Evolutionary conservation across 2,329 filamentous ascomycete genomes (phyloP), one percentile per base, ranked within the genome.

Genomic region (Ophiostoma sp.): DNA sequence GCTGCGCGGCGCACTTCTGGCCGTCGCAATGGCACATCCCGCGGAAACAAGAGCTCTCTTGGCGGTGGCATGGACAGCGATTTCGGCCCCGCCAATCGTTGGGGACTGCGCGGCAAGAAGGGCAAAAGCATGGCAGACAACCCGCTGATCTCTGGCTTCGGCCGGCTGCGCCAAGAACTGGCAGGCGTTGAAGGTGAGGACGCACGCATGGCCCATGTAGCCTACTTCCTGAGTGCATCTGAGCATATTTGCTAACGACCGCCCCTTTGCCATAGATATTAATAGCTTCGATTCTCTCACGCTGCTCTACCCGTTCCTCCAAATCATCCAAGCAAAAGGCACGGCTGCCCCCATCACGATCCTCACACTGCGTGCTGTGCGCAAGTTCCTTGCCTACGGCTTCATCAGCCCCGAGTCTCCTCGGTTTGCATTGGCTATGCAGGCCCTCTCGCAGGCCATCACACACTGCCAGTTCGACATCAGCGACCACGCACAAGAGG

Each of bases 401-500:
- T 91, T 99, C 74, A 90, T 99, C 74, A 89, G 88, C 70, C 86
- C 87, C 68, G 84, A 88, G 64, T 97, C 93, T 38, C 94, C 93
- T n/a, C 86, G 93, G 67, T 91, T 98, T 70, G 85, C 91, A 9
- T 84, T 95, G 72, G 95, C 92, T 16, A 97, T 99, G 92, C 95
- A 98, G 78, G 88, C 93, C 4, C 83, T 99, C 41, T 96, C 94
- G 16, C 92, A 93, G 16, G 95, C 95, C 6, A 95, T 99, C 71
- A 99, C 95, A 64, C 94, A 99, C 77, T 99, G 95, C 76, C 89
- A 96, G 70, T 99, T 99, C 75, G 95, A 98, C 78, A 94, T 95
- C 40, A 97, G 92, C 76, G 95, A 99, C 76, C 92, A 92, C 18
- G 89, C 93, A 0, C 93, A 96, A 70, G 95, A 97, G 75, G 95